Percentiles rank a stretch among this genome's conserved stretches.
phyloP scores from a whole-genome alignment of 768 basidiomycete genomes.

The Rhizopogon vinicolor region DNA sequence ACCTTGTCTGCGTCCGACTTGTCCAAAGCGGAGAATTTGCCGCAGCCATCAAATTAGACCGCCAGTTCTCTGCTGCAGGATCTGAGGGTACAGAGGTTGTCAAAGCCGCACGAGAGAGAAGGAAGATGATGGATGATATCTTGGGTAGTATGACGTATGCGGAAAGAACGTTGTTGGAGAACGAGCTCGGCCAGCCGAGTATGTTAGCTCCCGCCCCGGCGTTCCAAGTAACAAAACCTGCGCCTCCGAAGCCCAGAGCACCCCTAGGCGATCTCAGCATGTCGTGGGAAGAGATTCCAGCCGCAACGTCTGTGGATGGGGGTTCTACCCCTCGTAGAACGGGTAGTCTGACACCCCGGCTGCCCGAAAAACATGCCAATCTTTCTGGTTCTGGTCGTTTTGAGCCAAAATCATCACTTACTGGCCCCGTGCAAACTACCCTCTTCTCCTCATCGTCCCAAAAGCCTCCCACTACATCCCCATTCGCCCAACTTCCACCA shows the following conservation, averaged over 20 bases:
- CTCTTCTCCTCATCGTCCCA: not conserved
- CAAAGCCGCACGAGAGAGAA: slow-evolving; percentile 45
- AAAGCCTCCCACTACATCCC: not conserved
- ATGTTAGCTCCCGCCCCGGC: slow-evolving; percentile 14
- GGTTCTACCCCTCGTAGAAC: not conserved
- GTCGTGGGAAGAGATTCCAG: slow-evolving; percentile 59
- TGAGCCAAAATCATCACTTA: not conserved
- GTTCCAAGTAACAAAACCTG: slow-evolving; percentile 2
- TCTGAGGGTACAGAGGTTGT: slow-evolving; percentile 26
- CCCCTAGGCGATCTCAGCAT: slow-evolving; percentile 33
- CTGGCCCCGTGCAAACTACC: slow-evolving; percentile 1
- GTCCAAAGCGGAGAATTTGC: slow-evolving; percentile 66
- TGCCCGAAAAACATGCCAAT: slow-evolving; percentile 19
- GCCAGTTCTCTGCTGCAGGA: slow-evolving; percentile 47
- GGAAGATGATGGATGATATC: slow-evolving; percentile 67
- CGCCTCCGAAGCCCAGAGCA: slow-evolving; percentile 18
- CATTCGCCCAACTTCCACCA: not conserved
- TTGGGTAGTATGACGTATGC: slow-evolving; percentile 55
- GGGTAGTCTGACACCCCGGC: slow-evolving; percentile 4
- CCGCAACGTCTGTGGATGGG: slow-evolving; percentile 4
- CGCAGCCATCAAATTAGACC: slow-evolving; percentile 75
- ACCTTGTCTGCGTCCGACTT: slow-evolving; percentile 75
- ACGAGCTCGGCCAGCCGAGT: slow-evolving; percentile 43
- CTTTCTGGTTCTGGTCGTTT: slow-evolving; percentile 3
- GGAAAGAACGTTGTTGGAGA: slow-evolving; percentile 60